Percentiles rank a stretch among this genome's conserved stretches.
These are phyloP conservation scores for Candolleomyces efflorescens DNA, from an alignment of 768 basidiomycete species.

Conservation along the genomic window DNA sequence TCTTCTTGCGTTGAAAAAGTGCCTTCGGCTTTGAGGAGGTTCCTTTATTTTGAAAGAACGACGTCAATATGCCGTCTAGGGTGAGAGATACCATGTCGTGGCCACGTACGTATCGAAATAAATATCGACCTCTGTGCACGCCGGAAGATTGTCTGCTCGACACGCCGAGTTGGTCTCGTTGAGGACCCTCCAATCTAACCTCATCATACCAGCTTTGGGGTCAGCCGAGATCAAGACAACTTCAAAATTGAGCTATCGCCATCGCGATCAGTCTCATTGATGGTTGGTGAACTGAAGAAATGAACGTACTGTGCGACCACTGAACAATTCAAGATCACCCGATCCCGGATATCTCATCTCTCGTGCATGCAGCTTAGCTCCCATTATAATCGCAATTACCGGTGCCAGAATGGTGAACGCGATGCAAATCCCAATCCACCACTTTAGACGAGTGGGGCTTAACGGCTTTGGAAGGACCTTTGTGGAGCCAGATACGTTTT, in stretches of 20 bases:
- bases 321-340: neutral
- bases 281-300: neutral
- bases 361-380: neutral
- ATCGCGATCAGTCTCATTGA: neutral
- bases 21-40: constrained; percentile 10
- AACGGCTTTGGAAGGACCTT: neutral
- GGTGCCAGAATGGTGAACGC: constrained; percentile 1
- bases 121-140: constrained; percentile 18
- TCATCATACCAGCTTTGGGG: constrained; percentile 15
- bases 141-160: constrained; percentile 10
- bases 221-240: constrained; percentile 17
- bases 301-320: constrained; percentile 3
- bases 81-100: neutral
- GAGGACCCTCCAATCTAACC: constrained; percentile 18
- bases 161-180: constrained; percentile 17
- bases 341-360: constrained; percentile 2
- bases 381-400: neutral
- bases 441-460: neutral
- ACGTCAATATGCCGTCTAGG: neutral
- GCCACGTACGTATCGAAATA: constrained; percentile 19
- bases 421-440: constrained; percentile 1
- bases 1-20: constrained; percentile 4
- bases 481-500: no score
- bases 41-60: constrained; percentile 4
- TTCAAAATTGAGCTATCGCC: constrained; percentile 10